Conservation (phyloP, 352 stramenopile species). For the Pythium monospermum region DNA sequence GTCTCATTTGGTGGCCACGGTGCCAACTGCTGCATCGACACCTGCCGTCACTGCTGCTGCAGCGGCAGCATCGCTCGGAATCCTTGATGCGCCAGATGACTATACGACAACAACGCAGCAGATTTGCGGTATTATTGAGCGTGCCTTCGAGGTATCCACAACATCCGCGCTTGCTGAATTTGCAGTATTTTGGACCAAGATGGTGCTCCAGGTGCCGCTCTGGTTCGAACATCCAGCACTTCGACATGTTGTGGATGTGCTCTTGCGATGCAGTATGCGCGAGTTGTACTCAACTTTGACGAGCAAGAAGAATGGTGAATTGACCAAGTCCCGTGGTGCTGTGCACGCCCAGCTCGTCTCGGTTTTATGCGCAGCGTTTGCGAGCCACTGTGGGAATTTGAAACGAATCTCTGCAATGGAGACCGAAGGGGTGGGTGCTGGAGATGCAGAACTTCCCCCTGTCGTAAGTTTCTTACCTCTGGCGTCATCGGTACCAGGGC, state of each 20-base stretch:
- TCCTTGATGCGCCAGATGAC: conserved; percentile 36
- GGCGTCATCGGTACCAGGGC: conserved; percentile 28
- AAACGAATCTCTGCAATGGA: conserved; percentile 10
- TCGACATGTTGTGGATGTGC: conserved; percentile 58
- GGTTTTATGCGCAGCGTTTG: conserved; percentile 13
- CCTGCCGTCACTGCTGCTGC: conserved; percentile 26
- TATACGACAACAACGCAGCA: conserved; percentile 51
- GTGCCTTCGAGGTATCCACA: conserved; percentile 56
- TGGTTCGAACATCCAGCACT: conserved; percentile 76
- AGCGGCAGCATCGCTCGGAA: conserved; percentile 37
- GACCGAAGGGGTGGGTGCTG: conserved; percentile 21
- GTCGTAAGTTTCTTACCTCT: conserved; percentile 70
- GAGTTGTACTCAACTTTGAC: conserved; percentile 18
- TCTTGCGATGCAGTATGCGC: conserved; percentile 64
- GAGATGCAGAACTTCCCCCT: conserved; percentile 20
- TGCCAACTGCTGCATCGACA: conserved; percentile 17
- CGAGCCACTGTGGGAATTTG: conserved; percentile 11
- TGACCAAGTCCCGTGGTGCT: neutral
- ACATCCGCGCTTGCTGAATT: conserved; percentile 30
- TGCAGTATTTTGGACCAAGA: conserved; percentile 55
- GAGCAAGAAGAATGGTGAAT: conserved; percentile 8
- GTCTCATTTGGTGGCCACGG: conserved; percentile 22
- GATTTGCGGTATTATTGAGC: conserved; percentile 48
- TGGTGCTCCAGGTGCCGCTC: conserved; percentile 64
- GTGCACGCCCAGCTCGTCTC: conserved; percentile 18